These are phyloP conservation scores for Oryza glumipatula DNA, from an alignment of 176 grass and related monocot genomes.

Conservation along the genomic window DNA sequence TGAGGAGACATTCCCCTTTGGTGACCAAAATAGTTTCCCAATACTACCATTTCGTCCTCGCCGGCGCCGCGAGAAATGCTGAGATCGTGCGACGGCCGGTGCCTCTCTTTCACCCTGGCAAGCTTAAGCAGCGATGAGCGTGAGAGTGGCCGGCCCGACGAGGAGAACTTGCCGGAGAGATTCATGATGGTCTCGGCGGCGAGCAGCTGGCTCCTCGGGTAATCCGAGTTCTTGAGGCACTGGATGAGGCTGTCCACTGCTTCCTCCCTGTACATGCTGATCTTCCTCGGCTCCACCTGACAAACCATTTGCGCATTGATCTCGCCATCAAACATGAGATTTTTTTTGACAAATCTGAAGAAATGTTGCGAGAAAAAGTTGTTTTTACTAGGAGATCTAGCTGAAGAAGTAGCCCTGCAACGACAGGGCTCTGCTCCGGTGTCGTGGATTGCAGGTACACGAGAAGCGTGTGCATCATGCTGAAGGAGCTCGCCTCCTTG, in stretches of 20 bases:
- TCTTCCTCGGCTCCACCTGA: slow-evolving; percentile 71
- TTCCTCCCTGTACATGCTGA: slow-evolving; percentile 74
- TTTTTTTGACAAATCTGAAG: background rate
- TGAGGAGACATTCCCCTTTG: too few relatives aligned
- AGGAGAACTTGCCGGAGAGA: slow-evolving; percentile 66
- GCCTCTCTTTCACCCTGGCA: slow-evolving; percentile 59
- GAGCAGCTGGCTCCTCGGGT: slow-evolving; percentile 58
- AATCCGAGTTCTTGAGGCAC: slow-evolving; percentile 64
- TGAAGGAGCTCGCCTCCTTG: slow-evolving; percentile 56
- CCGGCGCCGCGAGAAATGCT: slow-evolving; percentile 20
- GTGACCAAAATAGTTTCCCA: too few relatives aligned
- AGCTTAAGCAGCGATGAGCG: slow-evolving; percentile 60
- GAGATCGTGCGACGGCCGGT: slow-evolving; percentile 52
- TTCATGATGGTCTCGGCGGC: slow-evolving; percentile 68
- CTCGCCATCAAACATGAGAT: background rate
- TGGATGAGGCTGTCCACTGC: slow-evolving; percentile 52
- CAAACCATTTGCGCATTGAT: background rate
- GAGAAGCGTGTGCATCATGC: slow-evolving; percentile 73
- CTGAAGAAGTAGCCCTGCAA: slow-evolving; percentile 74
- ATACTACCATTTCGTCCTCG: slow-evolving; percentile 46
- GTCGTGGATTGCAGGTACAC: slow-evolving; percentile 60
- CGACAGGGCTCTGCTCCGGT: slow-evolving; percentile 54
- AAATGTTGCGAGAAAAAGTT: background rate
- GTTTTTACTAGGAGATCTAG: slow-evolving; percentile 59
- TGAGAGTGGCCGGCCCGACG: slow-evolving; percentile 61